phyloP scores from a whole-genome alignment of 2,329 filamentous ascomycete species.

The Clonostachys chloroleuca region DNA sequence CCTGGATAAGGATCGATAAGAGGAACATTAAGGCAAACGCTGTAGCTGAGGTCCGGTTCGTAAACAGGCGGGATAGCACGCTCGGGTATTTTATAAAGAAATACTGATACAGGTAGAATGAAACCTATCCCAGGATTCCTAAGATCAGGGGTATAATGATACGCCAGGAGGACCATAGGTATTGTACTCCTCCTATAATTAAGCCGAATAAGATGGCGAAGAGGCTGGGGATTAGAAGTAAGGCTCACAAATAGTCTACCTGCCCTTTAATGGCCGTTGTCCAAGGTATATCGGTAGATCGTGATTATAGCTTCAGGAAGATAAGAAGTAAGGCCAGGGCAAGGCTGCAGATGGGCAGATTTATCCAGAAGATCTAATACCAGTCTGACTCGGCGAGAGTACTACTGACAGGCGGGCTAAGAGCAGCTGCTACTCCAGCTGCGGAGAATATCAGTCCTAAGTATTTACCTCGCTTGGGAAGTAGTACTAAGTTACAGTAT shows the following conservation, averaged over 20 bases:
- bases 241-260: constrained; percentile 33
- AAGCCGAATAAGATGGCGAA: constrained; percentile 10
- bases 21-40: constrained; percentile 15
- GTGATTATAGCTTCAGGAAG: no score
- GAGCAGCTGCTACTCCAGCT: no score
- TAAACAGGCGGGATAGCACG: constrained; percentile 12
- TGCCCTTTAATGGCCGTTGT: no score
- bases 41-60: constrained; percentile 11
- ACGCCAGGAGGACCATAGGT: constrained; percentile 23
- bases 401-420: constrained; percentile 20
- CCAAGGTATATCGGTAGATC: no score
- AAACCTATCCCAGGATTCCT: constrained; percentile 21
- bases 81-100: constrained; percentile 3
- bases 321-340: constrained; percentile 3
- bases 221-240: constrained; percentile 25
- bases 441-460: constrained; percentile 18
- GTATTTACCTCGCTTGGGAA: constrained; percentile 38
- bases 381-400: constrained; percentile 3
- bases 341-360: constrained; percentile 19
- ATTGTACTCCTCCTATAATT: constrained; percentile 12
- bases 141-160: constrained; percentile 24
- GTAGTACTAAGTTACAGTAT: constrained; percentile 39
- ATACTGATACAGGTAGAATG: constrained; percentile 18
- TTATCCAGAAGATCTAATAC: constrained; percentile 27
- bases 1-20: constrained; percentile 17